Evolutionary conservation across 805 yeast genomes (phyloP), one percentile per base, ranked within the genome.

Genomic region (Pichia scutulata): DNA sequence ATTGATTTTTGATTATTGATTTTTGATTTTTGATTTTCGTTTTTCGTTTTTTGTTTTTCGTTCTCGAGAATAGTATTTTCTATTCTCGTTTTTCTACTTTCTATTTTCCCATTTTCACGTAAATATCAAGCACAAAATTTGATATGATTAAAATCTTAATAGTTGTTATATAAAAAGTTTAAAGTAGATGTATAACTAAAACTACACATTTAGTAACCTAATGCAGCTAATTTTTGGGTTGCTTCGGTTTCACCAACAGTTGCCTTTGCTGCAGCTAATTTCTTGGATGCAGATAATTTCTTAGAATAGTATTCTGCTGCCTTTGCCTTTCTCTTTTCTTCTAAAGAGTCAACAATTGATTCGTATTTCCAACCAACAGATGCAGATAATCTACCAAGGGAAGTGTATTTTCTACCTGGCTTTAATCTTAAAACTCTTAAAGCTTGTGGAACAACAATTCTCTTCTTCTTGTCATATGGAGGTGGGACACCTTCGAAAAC

Each of bases 301-400:
- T 89, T 89, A 69, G 96, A 95, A 84, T 89, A 89, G 88, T 88
- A 93, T 77, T 95, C 99, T 71, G 96, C 96, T 68, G 96, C 84
- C 82, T 86, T 89, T 74, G 90, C 95, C 86, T 88, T 90, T 81
- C 99, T 87, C 90, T 95, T 92, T 78, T 89, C 97, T 83, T 93
- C 99, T 73, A 93, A 87, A 73, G 90, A 83, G 71, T 89, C 88
- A 68, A 93, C 99, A 72, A 93, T 84, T 61, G 93, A 89, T 80
- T 90, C 95, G 95, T 93, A 93, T 80, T 90, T 93, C 99, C 99
- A 93, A 75, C 99, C 99, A 66, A 93, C 97, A 70, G 96, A 84
- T 68, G 93, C 76, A 64, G 96, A 85, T 74, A 93, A 83, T 75
- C 93, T 89, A 74, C 96, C 96, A 68, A 93, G 88, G 62, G 97